Percentiles rank a stretch among this genome's conserved stretches.
Conservation (phyloP, 352 stramenopile species). For the Phytopythium aichiense region DNA sequence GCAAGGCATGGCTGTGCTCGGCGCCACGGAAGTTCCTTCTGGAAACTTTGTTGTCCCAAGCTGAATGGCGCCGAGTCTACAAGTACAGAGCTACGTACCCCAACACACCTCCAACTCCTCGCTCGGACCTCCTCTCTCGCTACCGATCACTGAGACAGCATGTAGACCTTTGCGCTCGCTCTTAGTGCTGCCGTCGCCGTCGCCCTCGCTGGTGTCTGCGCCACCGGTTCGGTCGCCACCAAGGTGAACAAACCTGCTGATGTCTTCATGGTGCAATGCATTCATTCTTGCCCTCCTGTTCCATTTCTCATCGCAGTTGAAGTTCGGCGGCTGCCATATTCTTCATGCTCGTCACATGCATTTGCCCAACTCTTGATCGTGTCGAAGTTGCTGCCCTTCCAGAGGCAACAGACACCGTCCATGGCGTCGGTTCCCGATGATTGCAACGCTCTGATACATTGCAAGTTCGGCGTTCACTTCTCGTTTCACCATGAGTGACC, state of each 20-base stretch:
- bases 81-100: too few relatives aligned
- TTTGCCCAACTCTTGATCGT: not conserved
- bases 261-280: too few relatives aligned
- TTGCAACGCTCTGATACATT: too few relatives aligned
- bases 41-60: too few relatives aligned
- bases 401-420: not conserved
- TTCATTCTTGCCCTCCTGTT: not conserved
- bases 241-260: too few relatives aligned
- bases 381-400: not conserved
- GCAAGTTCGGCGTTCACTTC: not conserved
- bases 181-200: not conserved
- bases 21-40: too few relatives aligned
- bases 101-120: too few relatives aligned
- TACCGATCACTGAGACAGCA: not conserved
- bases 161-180: constrained; percentile 1
- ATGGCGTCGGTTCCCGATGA: too few relatives aligned
- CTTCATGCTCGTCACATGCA: not conserved
- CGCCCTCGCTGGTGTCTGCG: not conserved
- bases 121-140: too few relatives aligned
- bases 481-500: not conserved
- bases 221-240: not conserved
- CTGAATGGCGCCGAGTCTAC: too few relatives aligned
- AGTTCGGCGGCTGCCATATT: not conserved
- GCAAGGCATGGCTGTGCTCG: too few relatives aligned
- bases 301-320: not conserved